Evolutionary conservation across 345 rosid genomes (phyloP), one percentile per base, ranked within the genome.

Genomic region (Trapa incisa): DNA sequence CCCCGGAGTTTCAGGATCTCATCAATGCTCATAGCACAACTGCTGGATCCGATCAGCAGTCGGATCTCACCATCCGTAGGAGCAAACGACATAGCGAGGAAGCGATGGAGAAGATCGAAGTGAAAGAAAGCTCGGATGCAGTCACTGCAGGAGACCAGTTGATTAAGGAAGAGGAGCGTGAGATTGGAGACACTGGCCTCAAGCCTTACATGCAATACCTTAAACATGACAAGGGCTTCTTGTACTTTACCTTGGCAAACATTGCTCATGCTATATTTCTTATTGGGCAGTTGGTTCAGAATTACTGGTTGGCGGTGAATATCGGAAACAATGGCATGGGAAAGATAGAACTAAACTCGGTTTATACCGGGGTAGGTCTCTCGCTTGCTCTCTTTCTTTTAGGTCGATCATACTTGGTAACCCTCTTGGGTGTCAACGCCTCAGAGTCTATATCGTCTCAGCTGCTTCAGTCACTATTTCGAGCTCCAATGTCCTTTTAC

Each of bases 151-250:
- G 67, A 15, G 83, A 80, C 37, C 92, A 86, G 22, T 50, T 86
- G 72, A 80, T 84, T n/a, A 75, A 78, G 72, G 66, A 74, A 69
- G 89, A 84, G 70, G 89, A 81, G 73, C 76, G 76, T 48, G 89
- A 84, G 75, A 65, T 45, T 22, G 85, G 91, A 57, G 76, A 77
- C 71, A 65, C 76, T 16, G 89, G 89, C 65, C 75, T 79, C 61
- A 83, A 77, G 75, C 81, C 89, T 64, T 87, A 74, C 71, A 22
- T 78, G 37, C 84, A 81, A 58, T 82, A 80, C 53, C 47, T 82
- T 57, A 80, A 70, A 8, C 80, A 77, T 16, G 47, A 48, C 39
- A 75, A 79, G 45, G 80, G 83, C 7, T 63, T 79, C 47, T 42
- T 77, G 50, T 73, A 68, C 68, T 76, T 75, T 64, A 70, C 75